Percentiles rank a stretch among this genome's conserved stretches.
phyloP scores from a whole-genome alignment of 2,329 filamentous ascomycete species.

The Ampelomyces quisqualis region DNA sequence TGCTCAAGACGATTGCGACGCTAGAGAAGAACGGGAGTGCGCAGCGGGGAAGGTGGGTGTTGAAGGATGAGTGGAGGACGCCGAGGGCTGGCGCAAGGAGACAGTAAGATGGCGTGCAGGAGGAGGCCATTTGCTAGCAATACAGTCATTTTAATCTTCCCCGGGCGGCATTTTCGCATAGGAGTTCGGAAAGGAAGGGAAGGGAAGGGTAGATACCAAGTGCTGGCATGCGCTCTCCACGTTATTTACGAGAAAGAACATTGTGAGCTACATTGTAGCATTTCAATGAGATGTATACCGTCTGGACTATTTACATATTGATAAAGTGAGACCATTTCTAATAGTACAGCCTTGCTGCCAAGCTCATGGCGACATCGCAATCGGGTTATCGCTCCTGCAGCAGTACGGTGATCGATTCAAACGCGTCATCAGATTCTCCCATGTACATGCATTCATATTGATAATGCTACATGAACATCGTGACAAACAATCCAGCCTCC shows the following conservation, averaged over 20 bases:
- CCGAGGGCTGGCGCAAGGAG: constrained; percentile 5
- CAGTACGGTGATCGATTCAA: too few relatives aligned
- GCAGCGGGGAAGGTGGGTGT: constrained; percentile 56
- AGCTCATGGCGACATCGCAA: too few relatives aligned
- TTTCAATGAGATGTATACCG: neutral
- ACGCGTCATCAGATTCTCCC: neutral
- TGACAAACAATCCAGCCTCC: constrained; percentile 7
- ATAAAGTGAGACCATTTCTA: too few relatives aligned
- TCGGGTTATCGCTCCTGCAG: too few relatives aligned
- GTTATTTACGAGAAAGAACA: too few relatives aligned
- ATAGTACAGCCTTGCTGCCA: too few relatives aligned
- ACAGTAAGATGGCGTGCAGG: neutral
- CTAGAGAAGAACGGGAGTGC: constrained; percentile 59
- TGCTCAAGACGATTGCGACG: constrained; percentile 73
- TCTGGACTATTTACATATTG: too few relatives aligned
- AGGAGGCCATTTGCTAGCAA: neutral
- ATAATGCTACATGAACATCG: constrained; percentile 14
- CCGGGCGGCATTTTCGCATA: neutral
- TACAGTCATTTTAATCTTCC: too few relatives aligned
- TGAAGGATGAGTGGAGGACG: constrained; percentile 56
- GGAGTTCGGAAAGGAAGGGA: too few relatives aligned
- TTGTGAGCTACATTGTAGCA: neutral
- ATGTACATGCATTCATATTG: constrained; percentile 10
- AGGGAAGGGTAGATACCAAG: constrained; percentile 8
- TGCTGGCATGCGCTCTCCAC: constrained; percentile 16